Base-by-base conservation (phyloP, 2,329 filamentous ascomycete genomes). In the Metarhizium sp. region DNA sequence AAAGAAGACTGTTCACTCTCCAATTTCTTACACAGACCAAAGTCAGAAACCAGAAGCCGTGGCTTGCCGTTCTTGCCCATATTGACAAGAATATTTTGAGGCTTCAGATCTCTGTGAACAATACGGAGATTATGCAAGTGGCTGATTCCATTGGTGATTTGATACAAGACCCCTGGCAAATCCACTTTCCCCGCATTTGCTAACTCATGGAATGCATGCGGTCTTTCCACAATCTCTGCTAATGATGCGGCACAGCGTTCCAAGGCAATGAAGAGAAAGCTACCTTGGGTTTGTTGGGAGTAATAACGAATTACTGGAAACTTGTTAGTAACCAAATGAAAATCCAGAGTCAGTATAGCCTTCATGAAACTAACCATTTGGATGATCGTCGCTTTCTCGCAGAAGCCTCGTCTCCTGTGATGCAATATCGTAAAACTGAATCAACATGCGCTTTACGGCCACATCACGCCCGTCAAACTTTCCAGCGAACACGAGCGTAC, bases 51-150 rank as follows among this genome's bases (percentile, higher is more conserved):
- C 4, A 99, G 82, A 42, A 99, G 79, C n/a, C 92, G 86, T 29
- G 91, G 86, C 40, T 79, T 82, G 46, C 82, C 82, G 57, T 84
- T 79, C 62, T 86, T 84, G 61, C 80, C 84, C 74, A 86, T 85
- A 38, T 84, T 82, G 57, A 97, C 91, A 1, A 99, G 78, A 52
- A 99, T 97, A 63, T 99, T 99, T 65, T 99, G 94, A 0, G 94
- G 94, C 69, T 99, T 99, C 64, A 99, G 81, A 66, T 99, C 94
- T 53, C 94, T 88, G 69, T 99, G 94, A 3, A 99, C 95, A 65
- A 99, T 96, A 58, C 94, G 88, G 47, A 97, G 79, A 18, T 85
- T 87, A 71, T 99, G 94, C 10, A 99, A 76, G 69, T 97, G 92
- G 56, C 86, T 85, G 34, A 99, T 81, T 40, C 94, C 94, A 55